A percentile compares a stretch with the other conserved stretches of the same genome.
Conservation (phyloP, 306 rosid genomes). For the Notholithocarpus densiflorus region DNA sequence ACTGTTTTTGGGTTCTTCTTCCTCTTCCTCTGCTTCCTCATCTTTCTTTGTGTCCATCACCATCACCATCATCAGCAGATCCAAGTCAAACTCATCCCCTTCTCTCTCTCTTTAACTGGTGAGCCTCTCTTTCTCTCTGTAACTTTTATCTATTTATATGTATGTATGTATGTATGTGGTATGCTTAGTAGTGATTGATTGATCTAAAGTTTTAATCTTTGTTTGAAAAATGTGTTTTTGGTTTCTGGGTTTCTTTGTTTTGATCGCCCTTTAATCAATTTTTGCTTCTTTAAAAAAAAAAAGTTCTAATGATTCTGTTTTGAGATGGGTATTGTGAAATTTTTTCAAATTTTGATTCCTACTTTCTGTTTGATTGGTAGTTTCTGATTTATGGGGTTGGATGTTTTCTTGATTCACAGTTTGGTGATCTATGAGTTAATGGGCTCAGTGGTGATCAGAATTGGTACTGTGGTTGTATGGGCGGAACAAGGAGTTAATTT, state of each 20-base stretch:
- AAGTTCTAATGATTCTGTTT: not conserved
- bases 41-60: not conserved
- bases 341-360: not conserved
- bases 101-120: not conserved
- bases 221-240: not conserved
- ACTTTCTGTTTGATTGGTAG: not conserved
- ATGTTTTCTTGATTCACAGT: constrained; percentile 30
- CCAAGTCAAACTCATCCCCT: not conserved
- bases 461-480: constrained; percentile 33
- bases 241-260: not conserved
- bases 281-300: not conserved
- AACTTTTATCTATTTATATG: not conserved
- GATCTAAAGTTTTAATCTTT: not conserved
- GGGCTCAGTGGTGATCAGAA: constrained; percentile 61
- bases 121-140: not conserved
- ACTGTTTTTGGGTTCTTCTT: not conserved
- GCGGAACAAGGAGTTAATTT: constrained; percentile 9
- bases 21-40: not conserved
- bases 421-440: constrained; percentile 44
- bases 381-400: constrained; percentile 20
- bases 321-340: too few species aligned
- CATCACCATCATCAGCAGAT: not conserved
- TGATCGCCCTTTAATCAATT: constrained; percentile 1
- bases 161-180: not conserved
- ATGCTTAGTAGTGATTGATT: too few species aligned